A percentile compares a stretch with the other conserved stretches of the same genome.
Evolutionary conservation across 73 alveolate species (phyloP).

Genomic region (Paramecium pentaurelia): DNA sequence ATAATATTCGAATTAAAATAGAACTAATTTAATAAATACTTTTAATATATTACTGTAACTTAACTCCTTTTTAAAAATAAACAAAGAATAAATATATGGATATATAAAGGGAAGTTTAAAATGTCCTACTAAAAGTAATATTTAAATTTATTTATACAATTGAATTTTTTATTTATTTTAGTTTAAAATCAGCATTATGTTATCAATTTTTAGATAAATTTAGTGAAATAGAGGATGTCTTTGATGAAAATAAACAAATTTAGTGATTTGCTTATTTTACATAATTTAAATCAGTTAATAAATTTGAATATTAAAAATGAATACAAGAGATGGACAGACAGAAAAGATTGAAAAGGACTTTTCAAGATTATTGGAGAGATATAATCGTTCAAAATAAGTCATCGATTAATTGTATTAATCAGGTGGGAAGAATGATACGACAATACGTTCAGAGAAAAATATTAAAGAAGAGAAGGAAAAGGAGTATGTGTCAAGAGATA

Average conservation of each 20-base stretch:
- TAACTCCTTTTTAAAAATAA: too few relatives aligned
- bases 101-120: too few relatives aligned
- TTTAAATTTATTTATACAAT: too few relatives aligned
- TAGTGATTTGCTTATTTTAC: not conserved
- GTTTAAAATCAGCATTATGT: not conserved
- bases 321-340: not conserved
- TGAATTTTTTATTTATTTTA: not conserved
- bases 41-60: too few relatives aligned
- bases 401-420: slow-evolving; percentile 31
- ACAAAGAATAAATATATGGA: too few relatives aligned
- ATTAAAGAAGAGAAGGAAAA: not conserved
- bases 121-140: not conserved
- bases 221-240: not conserved
- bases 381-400: slow-evolving; percentile 32
- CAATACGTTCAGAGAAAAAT: not conserved
- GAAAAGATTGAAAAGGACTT: slow-evolving; percentile 36
- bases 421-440: not conserved
- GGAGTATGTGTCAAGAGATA: slow-evolving; percentile 7
- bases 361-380: slow-evolving; percentile 35
- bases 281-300: slow-evolving; percentile 19
- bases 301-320: slow-evolving; percentile 11
- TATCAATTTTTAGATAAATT: not conserved
- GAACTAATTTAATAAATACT: not conserved
- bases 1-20: not conserved
- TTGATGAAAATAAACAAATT: not conserved